Conservation (phyloP, 805 yeast genomes). For the Suhomyces sp. region DNA sequence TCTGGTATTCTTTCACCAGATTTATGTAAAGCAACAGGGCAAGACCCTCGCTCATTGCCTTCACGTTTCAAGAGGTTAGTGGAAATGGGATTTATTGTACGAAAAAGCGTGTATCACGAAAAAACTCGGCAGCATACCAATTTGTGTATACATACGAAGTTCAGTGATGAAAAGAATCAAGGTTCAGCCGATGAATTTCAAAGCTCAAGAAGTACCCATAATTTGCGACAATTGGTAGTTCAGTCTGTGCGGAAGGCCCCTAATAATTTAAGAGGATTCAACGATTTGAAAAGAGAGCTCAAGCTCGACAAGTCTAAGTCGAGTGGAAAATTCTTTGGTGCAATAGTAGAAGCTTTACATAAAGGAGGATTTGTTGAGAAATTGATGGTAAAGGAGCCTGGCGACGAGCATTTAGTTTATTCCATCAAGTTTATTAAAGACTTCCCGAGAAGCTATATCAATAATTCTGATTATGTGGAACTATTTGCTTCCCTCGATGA, state of each 20-base stretch:
- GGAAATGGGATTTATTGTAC: conserved; percentile 47
- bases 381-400: conserved; percentile 45
- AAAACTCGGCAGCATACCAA: conserved; percentile 51
- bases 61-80: conserved; percentile 56
- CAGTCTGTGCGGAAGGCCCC: conserved; percentile 56
- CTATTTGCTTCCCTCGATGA: conserved; percentile 14
- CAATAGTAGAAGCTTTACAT: conserved; percentile 46
- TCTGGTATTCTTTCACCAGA: conserved; percentile 60
- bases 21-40: conserved; percentile 55
- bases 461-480: conserved; percentile 37
- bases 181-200: conserved; percentile 19
- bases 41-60: conserved; percentile 70
- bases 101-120: conserved; percentile 30
- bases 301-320: conserved; percentile 43
- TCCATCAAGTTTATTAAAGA: conserved; percentile 43
- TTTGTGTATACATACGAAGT: conserved; percentile 50
- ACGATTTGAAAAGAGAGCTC: conserved; percentile 60
- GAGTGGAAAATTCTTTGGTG: conserved; percentile 45
- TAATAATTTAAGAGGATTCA: conserved; percentile 55
- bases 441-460: conserved; percentile 47
- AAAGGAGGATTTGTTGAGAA: conserved; percentile 46
- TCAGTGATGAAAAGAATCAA: conserved; percentile 28
- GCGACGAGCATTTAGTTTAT: conserved; percentile 29
- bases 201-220: conserved; percentile 23
- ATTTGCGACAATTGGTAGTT: conserved; percentile 40